Evolutionary conservation across 306 rosid species (phyloP), one percentile per base, ranked within the genome.

Genomic region (Myrica gale): DNA sequence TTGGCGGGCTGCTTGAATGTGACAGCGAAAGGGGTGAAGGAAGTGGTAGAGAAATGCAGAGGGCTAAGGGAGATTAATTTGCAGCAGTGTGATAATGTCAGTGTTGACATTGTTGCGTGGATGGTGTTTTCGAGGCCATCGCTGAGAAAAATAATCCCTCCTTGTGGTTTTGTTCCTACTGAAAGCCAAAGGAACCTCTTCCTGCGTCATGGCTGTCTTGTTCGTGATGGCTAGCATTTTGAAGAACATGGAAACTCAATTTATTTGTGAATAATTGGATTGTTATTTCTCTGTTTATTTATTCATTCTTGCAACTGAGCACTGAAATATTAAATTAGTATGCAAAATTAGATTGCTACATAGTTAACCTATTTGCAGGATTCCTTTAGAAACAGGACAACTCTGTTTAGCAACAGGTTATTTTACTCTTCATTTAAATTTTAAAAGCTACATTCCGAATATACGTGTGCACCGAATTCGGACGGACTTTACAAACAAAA

Each of bases 11-110:
- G 96, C 76, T 72, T 60, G 32, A 21, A 62, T 72, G 85, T 92
- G 63, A 94, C 95, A 17, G 67, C 53, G 6, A 80, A 84, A 26
- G 97, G 98, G 51, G 88, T 85, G 80, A 84, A 72, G 81, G 80
- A 81, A 58, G 87, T 92, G 47, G 85, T 86, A 32, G 52, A 61
- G 76, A 84, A 81, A 37, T 94, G 96, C 85, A 80, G 41, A 67
- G 26, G 50, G 66, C 56, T 94, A 82, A 86, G 85, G 84, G 89
- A 82, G 86, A 83, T 94, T 71, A 85, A 86, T 81, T 82, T 94
- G 72, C 74, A 55, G 81, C 54, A 57, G n/a, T 89, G 94, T 74
- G 3, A 57, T 21, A 69, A 71, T 10, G 82, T 90, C 76, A 42
- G 23, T 74, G 66, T 55, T 52, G 83, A 81, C 76, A 67, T 87